phyloP scores from a whole-genome alignment of 257 asterid species.

The Hygrophila difformis region DNA sequence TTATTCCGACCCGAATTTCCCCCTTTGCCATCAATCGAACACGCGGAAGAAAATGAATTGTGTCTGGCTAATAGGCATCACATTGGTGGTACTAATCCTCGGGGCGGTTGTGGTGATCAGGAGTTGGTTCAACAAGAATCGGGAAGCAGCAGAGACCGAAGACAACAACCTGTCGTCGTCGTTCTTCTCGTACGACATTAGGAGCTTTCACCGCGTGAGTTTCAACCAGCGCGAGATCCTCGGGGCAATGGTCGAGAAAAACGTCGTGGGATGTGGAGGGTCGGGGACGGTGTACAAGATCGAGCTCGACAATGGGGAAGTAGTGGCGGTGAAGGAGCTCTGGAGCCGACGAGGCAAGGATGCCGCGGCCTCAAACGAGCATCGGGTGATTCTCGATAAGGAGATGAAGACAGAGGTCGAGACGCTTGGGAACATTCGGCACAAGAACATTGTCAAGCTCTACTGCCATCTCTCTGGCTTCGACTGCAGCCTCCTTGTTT shows the following conservation, averaged over 20 bases:
- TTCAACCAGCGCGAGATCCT: slow-evolving; percentile 71
- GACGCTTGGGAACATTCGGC: slow-evolving; percentile 83
- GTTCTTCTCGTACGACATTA: slow-evolving; percentile 58
- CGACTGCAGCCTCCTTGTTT: slow-evolving; percentile 67
- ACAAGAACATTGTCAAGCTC: slow-evolving; percentile 86
- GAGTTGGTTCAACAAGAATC: slow-evolving; percentile 41
- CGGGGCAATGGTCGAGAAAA: slow-evolving; percentile 72
- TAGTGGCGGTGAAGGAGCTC: slow-evolving; percentile 75
- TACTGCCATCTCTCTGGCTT: slow-evolving; percentile 65
- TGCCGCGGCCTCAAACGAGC: slow-evolving; percentile 23
- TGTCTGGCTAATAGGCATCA: slow-evolving; percentile 44
- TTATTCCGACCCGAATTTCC: slow-evolving; percentile 22
- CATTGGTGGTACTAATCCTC: slow-evolving; percentile 32
- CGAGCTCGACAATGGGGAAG: slow-evolving; percentile 57
- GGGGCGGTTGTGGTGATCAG: slow-evolving; percentile 43
- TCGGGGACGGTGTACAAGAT: slow-evolving; percentile 82
- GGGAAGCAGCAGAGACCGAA: slow-evolving; percentile 29
- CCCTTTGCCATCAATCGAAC: slow-evolving; percentile 29
- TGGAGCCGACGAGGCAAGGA: slow-evolving; percentile 63
- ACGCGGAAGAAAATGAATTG: slow-evolving; percentile 28
- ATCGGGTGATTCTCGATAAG: slow-evolving; percentile 39
- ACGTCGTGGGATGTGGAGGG: slow-evolving; percentile 91
- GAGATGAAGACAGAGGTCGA: slow-evolving; percentile 82
- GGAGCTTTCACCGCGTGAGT: slow-evolving; percentile 68
- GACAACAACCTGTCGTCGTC: slow-evolving; percentile 40